phyloP scores from a whole-genome alignment of 805 yeast genomes.

The Metschnikowia aberdeeniae region DNA sequence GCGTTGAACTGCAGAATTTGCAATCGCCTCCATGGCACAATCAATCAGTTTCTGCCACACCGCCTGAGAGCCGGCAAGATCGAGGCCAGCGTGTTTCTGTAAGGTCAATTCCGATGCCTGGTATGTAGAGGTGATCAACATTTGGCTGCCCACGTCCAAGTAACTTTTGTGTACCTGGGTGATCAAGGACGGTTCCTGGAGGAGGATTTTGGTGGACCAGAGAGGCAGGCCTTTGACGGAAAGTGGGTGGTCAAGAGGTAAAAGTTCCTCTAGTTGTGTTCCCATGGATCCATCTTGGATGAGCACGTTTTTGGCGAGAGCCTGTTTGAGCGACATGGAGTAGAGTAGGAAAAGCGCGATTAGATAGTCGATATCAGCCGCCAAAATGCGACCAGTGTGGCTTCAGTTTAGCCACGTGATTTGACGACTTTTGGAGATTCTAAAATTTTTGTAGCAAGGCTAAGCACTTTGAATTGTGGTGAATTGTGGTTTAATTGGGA shows the following conservation, averaged over 20 bases:
- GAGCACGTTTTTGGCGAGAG: conserved; percentile 4
- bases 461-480: no score
- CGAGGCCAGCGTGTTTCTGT: conserved; percentile 12
- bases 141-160: conserved; percentile 16
- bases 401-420: no score
- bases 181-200: conserved; percentile 14
- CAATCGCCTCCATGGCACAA: conserved; percentile 13
- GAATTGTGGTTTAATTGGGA: no score
- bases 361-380: no score
- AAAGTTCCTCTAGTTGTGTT: conserved; percentile 15
- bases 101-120: conserved; percentile 18
- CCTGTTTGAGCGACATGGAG: conserved; percentile 8
- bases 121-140: conserved; percentile 19
- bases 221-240: conserved; percentile 18
- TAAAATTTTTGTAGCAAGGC: no score
- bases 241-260: conserved; percentile 16
- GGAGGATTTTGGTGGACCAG: conserved; percentile 19
- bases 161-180: conserved; percentile 15
- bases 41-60: conserved; percentile 17
- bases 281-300: conserved; percentile 20
- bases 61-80: conserved; percentile 5
- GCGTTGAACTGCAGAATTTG: neutral
- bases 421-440: no score
- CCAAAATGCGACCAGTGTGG: no score
- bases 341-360: neutral